phyloP scores from a whole-genome alignment of 2,329 filamentous ascomycete genomes.

The Ophiosphaerella herpotricha region DNA sequence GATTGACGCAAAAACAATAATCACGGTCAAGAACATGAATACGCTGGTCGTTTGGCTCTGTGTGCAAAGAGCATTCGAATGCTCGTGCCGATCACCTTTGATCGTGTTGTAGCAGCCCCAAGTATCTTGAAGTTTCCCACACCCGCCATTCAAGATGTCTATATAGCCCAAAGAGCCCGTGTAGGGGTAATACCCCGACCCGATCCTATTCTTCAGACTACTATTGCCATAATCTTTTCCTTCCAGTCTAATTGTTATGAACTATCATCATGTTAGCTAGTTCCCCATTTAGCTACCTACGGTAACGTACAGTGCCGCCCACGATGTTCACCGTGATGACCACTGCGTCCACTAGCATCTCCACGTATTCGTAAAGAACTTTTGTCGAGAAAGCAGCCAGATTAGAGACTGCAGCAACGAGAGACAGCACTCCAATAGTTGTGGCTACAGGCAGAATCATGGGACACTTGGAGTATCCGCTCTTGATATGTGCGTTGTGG shows the following conservation, averaged over 20 bases:
- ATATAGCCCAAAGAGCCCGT: slow-evolving; percentile 4
- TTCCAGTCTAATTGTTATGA: slow-evolving; percentile 14
- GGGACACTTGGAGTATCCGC: slow-evolving; percentile 12
- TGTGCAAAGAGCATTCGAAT: slow-evolving; percentile 17
- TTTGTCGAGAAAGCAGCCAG: slow-evolving; percentile 15
- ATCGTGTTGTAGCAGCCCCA: not conserved
- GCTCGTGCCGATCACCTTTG: no score
- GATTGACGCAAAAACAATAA: slow-evolving; percentile 6
- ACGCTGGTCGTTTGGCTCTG: slow-evolving; percentile 16
- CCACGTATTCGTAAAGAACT: slow-evolving; percentile 20
- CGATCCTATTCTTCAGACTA: not conserved
- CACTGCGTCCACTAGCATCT: slow-evolving; percentile 16
- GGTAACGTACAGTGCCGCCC: slow-evolving; percentile 24
- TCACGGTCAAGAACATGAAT: slow-evolving; percentile 23
- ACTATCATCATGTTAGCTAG: slow-evolving; percentile 2
- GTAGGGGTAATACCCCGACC: not conserved
- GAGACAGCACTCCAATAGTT: slow-evolving; percentile 12
- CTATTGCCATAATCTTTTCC: slow-evolving; percentile 8
- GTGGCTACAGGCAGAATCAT: not conserved
- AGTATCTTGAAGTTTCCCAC: not conserved
- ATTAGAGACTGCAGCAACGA: slow-evolving; percentile 18
- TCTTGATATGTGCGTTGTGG: slow-evolving; percentile 10
- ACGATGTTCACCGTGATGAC: slow-evolving; percentile 19
- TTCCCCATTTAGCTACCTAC: not conserved
- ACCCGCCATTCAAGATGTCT: slow-evolving; percentile 23